phyloP scores from a whole-genome alignment of 2,329 filamentous ascomycete genomes.

The Colletotrichum graminicola region DNA sequence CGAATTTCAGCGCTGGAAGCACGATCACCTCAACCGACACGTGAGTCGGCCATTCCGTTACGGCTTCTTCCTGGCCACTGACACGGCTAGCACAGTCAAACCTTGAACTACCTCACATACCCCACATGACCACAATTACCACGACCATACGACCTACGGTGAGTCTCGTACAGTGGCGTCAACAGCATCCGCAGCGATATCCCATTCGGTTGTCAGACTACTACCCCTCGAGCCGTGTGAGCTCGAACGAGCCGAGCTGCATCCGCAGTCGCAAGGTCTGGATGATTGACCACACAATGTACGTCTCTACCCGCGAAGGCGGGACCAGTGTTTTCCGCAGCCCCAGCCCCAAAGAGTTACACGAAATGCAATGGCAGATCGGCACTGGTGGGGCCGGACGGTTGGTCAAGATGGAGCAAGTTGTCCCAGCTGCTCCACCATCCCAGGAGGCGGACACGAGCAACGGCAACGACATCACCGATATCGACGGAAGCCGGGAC shows the following conservation, averaged over 20 bases:
- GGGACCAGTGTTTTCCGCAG: slow-evolving; percentile 55
- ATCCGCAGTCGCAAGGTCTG: slow-evolving; percentile 56
- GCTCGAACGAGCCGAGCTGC: slow-evolving; percentile 49
- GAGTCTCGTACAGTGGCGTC: slow-evolving; percentile 53
- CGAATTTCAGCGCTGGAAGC: slow-evolving; percentile 60
- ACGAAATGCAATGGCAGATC: slow-evolving; percentile 56
- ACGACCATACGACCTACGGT: slow-evolving; percentile 56
- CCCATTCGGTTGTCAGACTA: slow-evolving; percentile 56
- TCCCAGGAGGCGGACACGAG: slow-evolving; percentile 35
- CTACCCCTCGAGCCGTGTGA: slow-evolving; percentile 45
- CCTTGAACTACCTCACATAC: slow-evolving; percentile 60
- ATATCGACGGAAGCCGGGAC: not conserved
- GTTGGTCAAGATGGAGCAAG: slow-evolving; percentile 52
- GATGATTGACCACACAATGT: slow-evolving; percentile 59
- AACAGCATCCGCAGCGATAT: slow-evolving; percentile 54
- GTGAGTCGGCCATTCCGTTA: slow-evolving; percentile 45
- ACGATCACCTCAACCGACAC: slow-evolving; percentile 59
- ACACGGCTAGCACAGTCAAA: slow-evolving; percentile 49
- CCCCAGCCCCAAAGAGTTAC: slow-evolving; percentile 55
- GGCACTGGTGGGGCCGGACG: slow-evolving; percentile 48
- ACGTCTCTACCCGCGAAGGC: slow-evolving; percentile 53
- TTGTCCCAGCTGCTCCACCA: slow-evolving; percentile 43
- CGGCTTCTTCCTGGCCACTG: slow-evolving; percentile 1
- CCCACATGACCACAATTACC: slow-evolving; percentile 60
- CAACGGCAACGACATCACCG: slow-evolving; percentile 38